Base-by-base conservation (phyloP, 192 early-diverging fungal species). In the Rhizophlyctis rosea region DNA sequence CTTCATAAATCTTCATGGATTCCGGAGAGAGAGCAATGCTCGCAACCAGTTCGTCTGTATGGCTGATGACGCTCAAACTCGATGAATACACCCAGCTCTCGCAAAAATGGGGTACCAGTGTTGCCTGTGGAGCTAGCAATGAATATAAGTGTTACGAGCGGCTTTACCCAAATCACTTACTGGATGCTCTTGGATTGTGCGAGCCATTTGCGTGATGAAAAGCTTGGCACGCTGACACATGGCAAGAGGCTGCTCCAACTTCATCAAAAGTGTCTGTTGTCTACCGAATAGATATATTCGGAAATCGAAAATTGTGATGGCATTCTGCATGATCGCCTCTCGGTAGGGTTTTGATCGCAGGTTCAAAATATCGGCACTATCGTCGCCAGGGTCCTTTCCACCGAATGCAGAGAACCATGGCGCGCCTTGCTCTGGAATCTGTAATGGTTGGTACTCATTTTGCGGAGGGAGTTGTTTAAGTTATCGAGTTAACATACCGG, bases 351-450 rank as follows among this genome's bases (percentile, higher is more conserved):
- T 96, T 29, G 76, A 78, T 44, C 79, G 75, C 25, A 90, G 60
- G 50, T 94, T 81, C 13, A 98, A 78, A 4, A 96, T 71, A 58
- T 91, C 90, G 1, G 81, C 79, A 67, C 88, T 88, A 67, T 99
- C 95, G 67, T 99, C 97, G n/a, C 84, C 89, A 4, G 75, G 68
- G 9, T 88, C 87, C 16, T 81, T 81, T 4, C 90, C 95, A 50
- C 95, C 95, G 78, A 97, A 95, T 67, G 79, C 83, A 16, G 88
- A 81, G 74, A 98, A 98, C 94, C 94, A 99, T 35, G 94, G 87
- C 85, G 75, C 52, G 75, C 90, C 69, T 85, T 93, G 71, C 86
- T 90, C 78, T 67, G 47, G 1, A 51, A 32, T 11, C 0, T 13
- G 49, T 13, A 25, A 28, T 52, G n/a, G 29, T 7, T 1, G 14